Evolutionary conservation across 805 yeast species (phyloP).

Genomic region (Suhomyces tanzawaensis): DNA sequence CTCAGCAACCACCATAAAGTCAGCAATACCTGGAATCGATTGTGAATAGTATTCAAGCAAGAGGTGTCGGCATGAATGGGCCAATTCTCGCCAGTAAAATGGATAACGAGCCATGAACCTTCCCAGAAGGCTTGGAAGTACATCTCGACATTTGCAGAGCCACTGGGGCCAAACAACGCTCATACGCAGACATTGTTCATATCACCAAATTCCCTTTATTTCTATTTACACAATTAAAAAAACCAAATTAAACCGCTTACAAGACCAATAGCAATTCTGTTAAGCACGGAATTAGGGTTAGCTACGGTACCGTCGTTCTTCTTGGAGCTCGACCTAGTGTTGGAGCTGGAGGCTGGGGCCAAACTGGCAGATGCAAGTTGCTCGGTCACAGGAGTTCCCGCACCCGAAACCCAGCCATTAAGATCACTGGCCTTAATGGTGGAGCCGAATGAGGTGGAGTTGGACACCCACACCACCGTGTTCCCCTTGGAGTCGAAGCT

Average conservation of each 20-base stretch:
- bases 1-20: no score
- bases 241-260: constrained; percentile 10
- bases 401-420: constrained; percentile 42
- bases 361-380: constrained; percentile 25
- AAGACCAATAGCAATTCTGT: constrained; percentile 10
- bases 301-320: constrained; percentile 18
- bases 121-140: background rate
- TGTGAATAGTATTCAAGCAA: no score
- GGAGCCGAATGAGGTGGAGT: constrained; percentile 48
- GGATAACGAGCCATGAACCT: background rate
- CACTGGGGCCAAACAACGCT: no score
- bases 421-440: constrained; percentile 46
- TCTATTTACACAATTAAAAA: background rate
- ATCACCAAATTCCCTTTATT: background rate
- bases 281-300: constrained; percentile 6
- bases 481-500: constrained; percentile 60
- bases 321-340: constrained; percentile 19
- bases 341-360: constrained; percentile 16
- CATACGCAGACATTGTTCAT: no score
- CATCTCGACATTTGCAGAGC: no score
- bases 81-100: no score
- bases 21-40: no score
- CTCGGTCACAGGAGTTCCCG: constrained; percentile 27
- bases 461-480: constrained; percentile 59
- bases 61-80: no score